These are phyloP conservation scores for Sutorius eximius DNA, from an alignment of 1,284 basidiomycete species.

Conservation along the genomic window DNA sequence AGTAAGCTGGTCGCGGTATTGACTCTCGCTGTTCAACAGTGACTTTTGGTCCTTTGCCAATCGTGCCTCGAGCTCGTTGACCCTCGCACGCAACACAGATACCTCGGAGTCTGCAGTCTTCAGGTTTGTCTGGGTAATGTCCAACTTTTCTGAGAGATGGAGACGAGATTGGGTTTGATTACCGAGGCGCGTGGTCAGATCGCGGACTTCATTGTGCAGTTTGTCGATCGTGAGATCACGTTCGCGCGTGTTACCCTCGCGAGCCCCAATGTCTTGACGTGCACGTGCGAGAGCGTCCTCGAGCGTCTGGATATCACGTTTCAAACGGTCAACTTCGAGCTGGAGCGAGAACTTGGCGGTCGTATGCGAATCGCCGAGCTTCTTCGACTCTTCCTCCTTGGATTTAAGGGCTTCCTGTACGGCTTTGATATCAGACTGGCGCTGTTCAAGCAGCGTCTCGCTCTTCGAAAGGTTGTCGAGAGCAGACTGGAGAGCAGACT, in stretches of 20 bases:
- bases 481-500: constrained; percentile 60
- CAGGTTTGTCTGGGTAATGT: constrained; percentile 58
- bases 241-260: constrained; percentile 39
- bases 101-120: constrained; percentile 69
- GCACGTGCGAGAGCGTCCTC: constrained; percentile 80
- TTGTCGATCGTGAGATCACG: constrained; percentile 45
- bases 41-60: constrained; percentile 83
- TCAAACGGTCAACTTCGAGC: constrained; percentile 86
- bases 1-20: constrained; percentile 87
- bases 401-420: constrained; percentile 74
- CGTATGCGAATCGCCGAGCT: constrained; percentile 70
- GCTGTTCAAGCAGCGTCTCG: constrained; percentile 61
- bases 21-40: constrained; percentile 68
- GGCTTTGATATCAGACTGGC: constrained; percentile 70
- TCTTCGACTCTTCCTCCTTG: constrained; percentile 61
- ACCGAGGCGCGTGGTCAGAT: constrained; percentile 74
- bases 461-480: constrained; percentile 60
- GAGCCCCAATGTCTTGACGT: constrained; percentile 67
- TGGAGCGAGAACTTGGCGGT: constrained; percentile 86
- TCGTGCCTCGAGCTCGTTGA: constrained; percentile 78
- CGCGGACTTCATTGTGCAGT: constrained; percentile 76
- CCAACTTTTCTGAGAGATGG: constrained; percentile 86
- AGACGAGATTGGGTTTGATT: constrained; percentile 82
- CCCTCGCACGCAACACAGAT: constrained; percentile 52
- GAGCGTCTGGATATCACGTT: constrained; percentile 78